Conservation (phyloP, 192 early-diverging fungal genomes). For the Linnemannia exigua region DNA sequence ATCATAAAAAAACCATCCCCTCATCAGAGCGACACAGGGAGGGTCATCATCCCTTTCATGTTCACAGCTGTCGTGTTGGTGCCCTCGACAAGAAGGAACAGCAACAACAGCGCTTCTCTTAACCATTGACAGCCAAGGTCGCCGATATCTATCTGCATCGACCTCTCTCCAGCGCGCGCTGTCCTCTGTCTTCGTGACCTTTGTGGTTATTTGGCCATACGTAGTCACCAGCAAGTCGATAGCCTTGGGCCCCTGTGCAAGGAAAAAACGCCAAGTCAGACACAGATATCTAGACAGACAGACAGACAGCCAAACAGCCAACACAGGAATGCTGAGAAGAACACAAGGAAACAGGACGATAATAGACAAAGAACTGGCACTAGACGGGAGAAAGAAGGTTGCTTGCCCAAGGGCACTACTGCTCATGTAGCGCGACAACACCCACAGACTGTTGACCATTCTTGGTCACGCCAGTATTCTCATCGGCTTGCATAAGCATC, state of each 20-base stretch:
- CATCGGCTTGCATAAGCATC: background rate
- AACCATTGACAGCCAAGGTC: too few relatives aligned
- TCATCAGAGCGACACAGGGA: too few relatives aligned
- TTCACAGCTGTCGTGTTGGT: too few relatives aligned
- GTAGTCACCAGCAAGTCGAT: background rate
- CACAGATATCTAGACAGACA: background rate
- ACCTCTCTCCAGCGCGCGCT: background rate
- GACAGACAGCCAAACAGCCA: background rate
- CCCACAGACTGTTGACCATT: background rate
- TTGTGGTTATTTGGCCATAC: background rate
- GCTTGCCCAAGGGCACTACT: background rate
- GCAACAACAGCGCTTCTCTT: too few relatives aligned
- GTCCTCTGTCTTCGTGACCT: background rate
- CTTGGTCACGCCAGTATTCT: background rate
- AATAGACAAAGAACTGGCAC: background rate
- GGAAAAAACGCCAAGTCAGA: background rate
- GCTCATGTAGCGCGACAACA: background rate
- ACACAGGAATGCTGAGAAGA: background rate
- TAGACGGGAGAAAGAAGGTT: background rate
- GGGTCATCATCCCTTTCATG: too few relatives aligned
- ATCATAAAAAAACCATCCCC: conserved; percentile 1
- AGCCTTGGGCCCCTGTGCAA: background rate
- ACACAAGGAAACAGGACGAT: background rate
- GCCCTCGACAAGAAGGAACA: too few relatives aligned
- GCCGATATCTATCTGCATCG: background rate